Evolutionary conservation across 768 basidiomycete genomes (phyloP), one percentile per base, ranked within the genome.

Genomic region (Psilocybe cubensis): DNA sequence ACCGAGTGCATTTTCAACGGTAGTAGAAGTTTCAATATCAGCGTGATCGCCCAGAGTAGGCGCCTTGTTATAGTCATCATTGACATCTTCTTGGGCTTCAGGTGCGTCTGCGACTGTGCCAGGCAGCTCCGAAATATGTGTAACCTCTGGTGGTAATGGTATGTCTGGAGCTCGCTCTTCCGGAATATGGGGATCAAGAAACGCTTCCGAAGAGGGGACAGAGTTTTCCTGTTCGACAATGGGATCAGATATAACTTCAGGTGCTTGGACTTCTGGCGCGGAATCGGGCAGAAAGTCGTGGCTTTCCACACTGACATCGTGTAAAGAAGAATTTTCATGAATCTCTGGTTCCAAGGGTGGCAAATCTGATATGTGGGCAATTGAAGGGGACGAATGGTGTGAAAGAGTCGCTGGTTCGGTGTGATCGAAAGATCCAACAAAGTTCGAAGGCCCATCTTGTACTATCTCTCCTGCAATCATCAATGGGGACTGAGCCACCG

Each of bases 401-500:
- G 24, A 25, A 44, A 23, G 33, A n/a, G 4, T 14, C 21, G 31
- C 24, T 18, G 31, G 12, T 9, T 48, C 44, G 23, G 20, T 5
- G 38, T 56, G 49, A 17, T 42, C 50, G 23, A 56, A 52, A 31
- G 48, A 18, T 10, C 29, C 33, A 17, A 56, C 18, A 49, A 28
- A 35, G 3, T 43, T 23, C 3, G 43, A 43, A 10, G 47, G 17
- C 20, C 35, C 31, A 11, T 40, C 48, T 46, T 56, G 47, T 6
- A 28, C 12, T 3, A 44, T 17, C 18, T 53, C 55, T 25, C 43
- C 10, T 17, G 51, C 23, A 27, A 28, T 18, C 54, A 57, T 60
- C 29, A 55, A 51, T 33, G 59, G 59, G 7, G 59, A 56, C 14
- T 56, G 55, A 10, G 51, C 52, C 29, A 70, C 68, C 17, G 77